Evolutionary conservation across 1,139 yeast genomes (phyloP), one percentile per base, ranked within the genome.

Genomic region (Pichia sp.): DNA sequence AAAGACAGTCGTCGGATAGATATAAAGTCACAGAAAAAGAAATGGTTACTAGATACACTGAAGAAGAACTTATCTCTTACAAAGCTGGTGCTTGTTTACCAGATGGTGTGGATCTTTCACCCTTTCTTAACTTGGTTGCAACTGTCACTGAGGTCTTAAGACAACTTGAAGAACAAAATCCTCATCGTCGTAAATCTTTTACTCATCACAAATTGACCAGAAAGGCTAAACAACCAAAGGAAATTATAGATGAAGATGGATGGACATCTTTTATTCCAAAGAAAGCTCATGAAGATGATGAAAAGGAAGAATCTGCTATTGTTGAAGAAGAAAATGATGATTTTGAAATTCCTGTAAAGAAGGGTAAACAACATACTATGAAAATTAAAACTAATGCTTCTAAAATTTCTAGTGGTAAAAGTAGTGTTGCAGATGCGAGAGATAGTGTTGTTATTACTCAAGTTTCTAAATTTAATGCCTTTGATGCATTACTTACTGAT

Each of bases 401-500:
- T 65, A 81, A 82, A 63, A 79, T 83, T 61, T 80, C 86, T 8
- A 78, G 86, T 26, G 78, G 84, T 35, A 82, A 80, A 65, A 82
- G 89, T 26, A 54, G 59, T 46, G 84, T 78, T 44, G 57, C 53
- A n/a, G 89, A 82, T 60, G 72, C 85, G 28, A 75, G 83, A 59
- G 90, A 83, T 58, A 73, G 80, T 46, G 71, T 76, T 55, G 78
- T 86, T 36, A 87, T 81, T 54, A 76, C 81, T 55, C 84, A 77
- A 51, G 77, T 77, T 52, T 73, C 71, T 40, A 70, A 76, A 28
- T 84, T 83, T 70, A 84, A 84, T 65, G 90, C 92, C 8, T 84
- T 84, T 62, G 89, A 81, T 55, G 90, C 90, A 33, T 74, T 84
- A 60, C 83, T 76, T 39, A 79, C 71, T 49, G 87, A 79, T 37